Conservation (phyloP, 2,329 filamentous ascomycete species). For the Xylariaceae sp. region DNA sequence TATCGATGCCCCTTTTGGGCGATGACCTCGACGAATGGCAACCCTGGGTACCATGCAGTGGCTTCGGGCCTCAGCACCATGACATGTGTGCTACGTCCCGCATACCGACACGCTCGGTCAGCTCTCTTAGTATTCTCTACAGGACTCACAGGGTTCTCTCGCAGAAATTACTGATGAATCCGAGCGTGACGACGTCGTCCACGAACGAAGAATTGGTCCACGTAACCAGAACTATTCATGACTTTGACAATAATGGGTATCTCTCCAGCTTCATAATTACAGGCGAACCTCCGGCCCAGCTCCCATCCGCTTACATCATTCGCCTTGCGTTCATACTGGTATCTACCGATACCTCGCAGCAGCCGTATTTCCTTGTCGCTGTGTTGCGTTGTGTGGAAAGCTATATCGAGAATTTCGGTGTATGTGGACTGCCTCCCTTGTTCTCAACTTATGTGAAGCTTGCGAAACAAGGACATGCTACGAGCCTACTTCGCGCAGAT, state of each 20-base stretch:
- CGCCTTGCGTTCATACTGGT: conserved; percentile 13
- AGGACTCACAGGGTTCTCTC: conserved; percentile 15
- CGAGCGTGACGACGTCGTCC: neutral
- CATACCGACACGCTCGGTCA: conserved; percentile 19
- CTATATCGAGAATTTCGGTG: conserved; percentile 14
- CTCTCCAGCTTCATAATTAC: conserved; percentile 10
- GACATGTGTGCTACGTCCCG: conserved; percentile 6
- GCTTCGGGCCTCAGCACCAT: conserved; percentile 25
- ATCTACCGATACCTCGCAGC: neutral
- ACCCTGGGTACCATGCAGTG: conserved; percentile 56
- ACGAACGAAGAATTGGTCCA: conserved; percentile 9
- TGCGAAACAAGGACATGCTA: conserved; percentile 4
- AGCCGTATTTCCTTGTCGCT: neutral
- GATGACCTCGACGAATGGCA: conserved; percentile 72
- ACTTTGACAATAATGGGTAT: conserved; percentile 5
- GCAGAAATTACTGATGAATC: conserved; percentile 2
- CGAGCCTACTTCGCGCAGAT: conserved; percentile 2
- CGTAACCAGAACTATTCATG: conserved; percentile 10
- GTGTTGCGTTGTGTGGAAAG: conserved; percentile 14
- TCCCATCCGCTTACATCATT: conserved; percentile 16
- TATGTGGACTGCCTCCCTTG: conserved; percentile 14
- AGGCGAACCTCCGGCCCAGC: conserved; percentile 9
- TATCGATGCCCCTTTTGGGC: conserved; percentile 46
- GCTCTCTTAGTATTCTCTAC: conserved; percentile 16
- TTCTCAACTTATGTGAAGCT: conserved; percentile 15